phyloP scores from a whole-genome alignment of 768 basidiomycete genomes.

The Wakefieldia striispora region DNA sequence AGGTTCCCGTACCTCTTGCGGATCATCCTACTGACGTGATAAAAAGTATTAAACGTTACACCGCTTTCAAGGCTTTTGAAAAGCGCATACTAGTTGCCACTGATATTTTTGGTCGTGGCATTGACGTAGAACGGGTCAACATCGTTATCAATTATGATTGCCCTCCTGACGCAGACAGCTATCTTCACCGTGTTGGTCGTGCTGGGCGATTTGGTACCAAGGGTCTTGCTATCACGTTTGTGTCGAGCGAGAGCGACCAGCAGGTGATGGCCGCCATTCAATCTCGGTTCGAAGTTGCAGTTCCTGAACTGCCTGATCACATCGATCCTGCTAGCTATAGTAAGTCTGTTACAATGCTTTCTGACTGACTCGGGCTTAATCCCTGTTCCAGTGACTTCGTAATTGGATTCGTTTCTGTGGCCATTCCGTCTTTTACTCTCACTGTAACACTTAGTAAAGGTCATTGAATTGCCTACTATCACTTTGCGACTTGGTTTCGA shows the following conservation, averaged over 20 bases:
- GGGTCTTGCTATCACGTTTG: conserved; percentile 97
- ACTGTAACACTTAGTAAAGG: conserved; percentile 22
- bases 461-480: conserved; percentile 2
- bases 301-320: conserved; percentile 90
- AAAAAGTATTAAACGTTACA: conserved; percentile 85
- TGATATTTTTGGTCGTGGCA: conserved; percentile 98
- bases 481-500: conserved; percentile 7
- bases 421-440: conserved; percentile 5
- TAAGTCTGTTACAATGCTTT: conserved; percentile 40
- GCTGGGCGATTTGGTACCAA: conserved; percentile 99
- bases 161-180: conserved; percentile 95
- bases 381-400: conserved; percentile 41
- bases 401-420: conserved; percentile 25
- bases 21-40: conserved; percentile 4
- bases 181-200: conserved; percentile 98
- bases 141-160: conserved; percentile 99
- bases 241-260: conserved; percentile 87
- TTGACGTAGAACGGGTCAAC: conserved; percentile 99
- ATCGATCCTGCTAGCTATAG: conserved; percentile 96
- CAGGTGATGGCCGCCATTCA: conserved; percentile 96
- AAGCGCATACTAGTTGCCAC: conserved; percentile 99
- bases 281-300: conserved; percentile 94
- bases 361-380: neutral
- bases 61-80: conserved; percentile 98
- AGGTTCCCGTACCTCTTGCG: conserved; percentile 27